Evolutionary conservation across 345 rosid genomes (phyloP).

Genomic region (Citrus mangshanensis): DNA sequence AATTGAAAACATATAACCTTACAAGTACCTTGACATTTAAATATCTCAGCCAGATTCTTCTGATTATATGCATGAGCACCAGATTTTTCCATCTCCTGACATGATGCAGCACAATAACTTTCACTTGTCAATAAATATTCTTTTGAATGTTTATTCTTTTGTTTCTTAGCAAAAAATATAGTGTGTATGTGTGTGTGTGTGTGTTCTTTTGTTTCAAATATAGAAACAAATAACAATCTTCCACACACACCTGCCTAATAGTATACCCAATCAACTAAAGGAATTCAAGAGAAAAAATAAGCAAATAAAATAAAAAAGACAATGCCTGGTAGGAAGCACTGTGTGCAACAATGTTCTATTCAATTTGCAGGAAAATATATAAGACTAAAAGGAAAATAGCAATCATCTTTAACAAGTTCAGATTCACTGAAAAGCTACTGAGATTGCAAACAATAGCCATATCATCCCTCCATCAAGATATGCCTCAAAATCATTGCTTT

Average conservation of each 20-base stretch:
- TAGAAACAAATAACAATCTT: not conserved
- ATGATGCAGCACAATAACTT: conserved; percentile 10
- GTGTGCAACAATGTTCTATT: not conserved
- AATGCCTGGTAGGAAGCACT: not conserved
- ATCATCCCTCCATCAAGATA: not conserved
- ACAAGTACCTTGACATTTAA: conserved; percentile 69
- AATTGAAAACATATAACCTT: conserved; percentile 1
- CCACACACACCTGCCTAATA: not conserved
- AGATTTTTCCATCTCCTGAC: conserved; percentile 77
- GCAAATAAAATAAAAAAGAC: not conserved
- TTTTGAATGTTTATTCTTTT: too few species aligned
- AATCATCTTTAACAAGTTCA: not conserved
- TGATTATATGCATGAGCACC: conserved; percentile 48
- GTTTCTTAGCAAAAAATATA: too few species aligned
- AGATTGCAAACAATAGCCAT: not conserved
- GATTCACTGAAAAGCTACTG: not conserved
- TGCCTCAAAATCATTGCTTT: not conserved
- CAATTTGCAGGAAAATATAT: not conserved
- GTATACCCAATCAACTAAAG: not conserved
- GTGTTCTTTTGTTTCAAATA: not conserved
- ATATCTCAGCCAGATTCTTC: conserved; percentile 62
- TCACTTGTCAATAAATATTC: conserved; percentile 7
- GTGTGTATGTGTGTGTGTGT: too few species aligned
- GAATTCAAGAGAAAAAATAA: too few species aligned
- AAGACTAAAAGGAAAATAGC: not conserved